A percentile compares a stretch with the other conserved stretches of the same genome.
Evolutionary conservation across 805 yeast genomes (phyloP).

Genomic region (Metschnikowia shivogae): DNA sequence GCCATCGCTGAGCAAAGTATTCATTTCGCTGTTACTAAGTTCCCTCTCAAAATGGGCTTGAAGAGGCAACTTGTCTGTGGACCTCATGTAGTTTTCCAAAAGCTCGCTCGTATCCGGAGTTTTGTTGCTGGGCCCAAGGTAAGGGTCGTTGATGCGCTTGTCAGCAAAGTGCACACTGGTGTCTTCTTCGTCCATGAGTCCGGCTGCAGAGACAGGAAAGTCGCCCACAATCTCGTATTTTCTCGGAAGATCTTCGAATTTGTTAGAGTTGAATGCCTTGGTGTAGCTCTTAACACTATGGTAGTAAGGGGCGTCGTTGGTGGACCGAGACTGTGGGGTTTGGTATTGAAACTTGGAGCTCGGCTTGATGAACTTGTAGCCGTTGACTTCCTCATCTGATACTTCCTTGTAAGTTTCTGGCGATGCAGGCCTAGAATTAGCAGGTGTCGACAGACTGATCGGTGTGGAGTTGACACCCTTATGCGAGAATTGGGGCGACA

Average conservation of each 20-base stretch:
- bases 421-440: slow-evolving; percentile 36
- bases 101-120: background rate
- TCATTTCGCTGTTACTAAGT: slow-evolving; percentile 11
- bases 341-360: slow-evolving; percentile 14
- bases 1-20: slow-evolving; percentile 19
- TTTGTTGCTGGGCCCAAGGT: slow-evolving; percentile 12
- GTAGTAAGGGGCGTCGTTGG: slow-evolving; percentile 7
- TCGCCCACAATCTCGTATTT: slow-evolving; percentile 29
- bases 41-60: slow-evolving; percentile 10
- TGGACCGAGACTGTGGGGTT: slow-evolving; percentile 14
- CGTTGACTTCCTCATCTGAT: slow-evolving; percentile 37
- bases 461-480: slow-evolving; percentile 27
- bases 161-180: slow-evolving; percentile 34
- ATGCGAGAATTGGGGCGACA: slow-evolving; percentile 3
- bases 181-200: slow-evolving; percentile 32
- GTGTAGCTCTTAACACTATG: slow-evolving; percentile 6
- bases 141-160: slow-evolving; percentile 35
- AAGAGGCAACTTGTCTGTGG: slow-evolving; percentile 15
- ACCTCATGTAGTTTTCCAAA: slow-evolving; percentile 15
- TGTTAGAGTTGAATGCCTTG: slow-evolving; percentile 24
- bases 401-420: slow-evolving; percentile 23
- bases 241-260: slow-evolving; percentile 5
- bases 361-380: slow-evolving; percentile 41
- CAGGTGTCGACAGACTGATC: slow-evolving; percentile 41
- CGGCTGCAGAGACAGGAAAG: slow-evolving; percentile 28